Evolutionary conservation across 768 basidiomycete species (phyloP).

Genomic region (Fomitopsis serialis): DNA sequence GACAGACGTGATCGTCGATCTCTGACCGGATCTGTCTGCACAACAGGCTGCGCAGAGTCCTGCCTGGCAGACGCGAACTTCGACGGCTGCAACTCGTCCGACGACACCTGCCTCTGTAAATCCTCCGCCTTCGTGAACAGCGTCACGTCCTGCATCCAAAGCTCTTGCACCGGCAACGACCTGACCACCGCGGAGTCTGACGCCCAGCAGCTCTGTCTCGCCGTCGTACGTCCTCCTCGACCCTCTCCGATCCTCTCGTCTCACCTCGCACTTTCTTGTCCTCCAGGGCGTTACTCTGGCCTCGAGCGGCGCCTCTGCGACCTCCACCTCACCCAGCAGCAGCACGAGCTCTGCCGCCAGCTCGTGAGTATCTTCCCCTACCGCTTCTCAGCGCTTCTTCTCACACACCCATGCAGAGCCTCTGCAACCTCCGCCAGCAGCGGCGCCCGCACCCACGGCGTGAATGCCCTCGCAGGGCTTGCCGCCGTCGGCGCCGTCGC

Average conservation of each 20-base stretch:
- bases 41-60: slow-evolving; percentile 42
- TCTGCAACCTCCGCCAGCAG: slow-evolving; percentile 12
- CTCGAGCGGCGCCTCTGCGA: slow-evolving; percentile 21
- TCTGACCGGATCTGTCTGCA: not conserved
- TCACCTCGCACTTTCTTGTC: not conserved
- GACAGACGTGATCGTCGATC: not conserved
- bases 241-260: not conserved
- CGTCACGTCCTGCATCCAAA: slow-evolving; percentile 24
- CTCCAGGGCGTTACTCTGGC: slow-evolving; percentile 52
- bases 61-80: slow-evolving; percentile 44
- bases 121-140: slow-evolving; percentile 19
- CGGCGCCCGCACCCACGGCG: slow-evolving; percentile 23
- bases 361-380: slow-evolving; percentile 1
- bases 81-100: slow-evolving; percentile 40
- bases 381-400: not conserved
- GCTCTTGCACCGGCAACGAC: slow-evolving; percentile 19
- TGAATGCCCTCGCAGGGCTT: slow-evolving; percentile 34
- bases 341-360: slow-evolving; percentile 12
- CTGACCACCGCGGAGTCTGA: slow-evolving; percentile 18
- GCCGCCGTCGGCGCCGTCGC: slow-evolving; percentile 40
- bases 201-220: slow-evolving; percentile 19
- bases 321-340: slow-evolving; percentile 13
- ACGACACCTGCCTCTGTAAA: slow-evolving; percentile 45
- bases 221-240: slow-evolving; percentile 18
- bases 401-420: not conserved